Conservation (phyloP, 352 stramenopile species). For the Sclerospora graminicola region DNA sequence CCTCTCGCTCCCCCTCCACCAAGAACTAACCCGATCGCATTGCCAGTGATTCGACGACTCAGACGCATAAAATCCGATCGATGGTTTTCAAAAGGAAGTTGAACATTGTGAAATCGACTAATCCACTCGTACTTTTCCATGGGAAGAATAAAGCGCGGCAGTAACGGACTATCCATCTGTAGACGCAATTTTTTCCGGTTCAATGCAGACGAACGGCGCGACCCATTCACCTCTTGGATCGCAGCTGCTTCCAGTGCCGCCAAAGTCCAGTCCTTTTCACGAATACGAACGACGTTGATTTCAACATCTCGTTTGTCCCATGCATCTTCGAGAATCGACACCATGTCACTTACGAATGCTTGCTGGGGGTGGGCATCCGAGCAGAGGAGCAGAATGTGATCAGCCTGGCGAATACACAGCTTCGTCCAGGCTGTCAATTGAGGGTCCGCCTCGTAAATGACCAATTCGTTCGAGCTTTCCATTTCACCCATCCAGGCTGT, state of each 20-base stretch:
- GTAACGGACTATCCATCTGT: constrained; percentile 41
- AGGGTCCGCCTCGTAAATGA: constrained; percentile 74
- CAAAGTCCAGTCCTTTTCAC: constrained; percentile 66
- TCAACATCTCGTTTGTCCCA: constrained; percentile 63
- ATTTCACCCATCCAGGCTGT: constrained; percentile 76
- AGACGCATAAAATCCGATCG: constrained; percentile 75
- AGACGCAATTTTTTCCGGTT: constrained; percentile 55
- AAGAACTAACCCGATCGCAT: constrained; percentile 89
- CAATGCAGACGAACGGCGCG: constrained; percentile 37
- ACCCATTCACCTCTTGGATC: constrained; percentile 31
- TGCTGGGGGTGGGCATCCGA: constrained; percentile 62
- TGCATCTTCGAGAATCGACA: constrained; percentile 45
- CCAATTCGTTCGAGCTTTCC: constrained; percentile 61
- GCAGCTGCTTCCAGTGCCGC: constrained; percentile 39
- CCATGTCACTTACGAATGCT: constrained; percentile 62
- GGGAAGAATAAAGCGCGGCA: constrained; percentile 58
- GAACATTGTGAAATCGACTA: constrained; percentile 78
- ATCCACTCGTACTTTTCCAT: constrained; percentile 86
- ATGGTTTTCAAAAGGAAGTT: constrained; percentile 68
- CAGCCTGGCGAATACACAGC: constrained; percentile 75
- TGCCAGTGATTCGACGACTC: constrained; percentile 85
- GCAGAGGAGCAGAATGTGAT: constrained; percentile 75
- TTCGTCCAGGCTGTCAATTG: constrained; percentile 71
- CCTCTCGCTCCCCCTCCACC: constrained; percentile 89
- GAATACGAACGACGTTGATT: constrained; percentile 74